Evolutionary conservation across 1,284 basidiomycete genomes (phyloP), one percentile per base, ranked within the genome.

Genomic region (Leccinum variabile): DNA sequence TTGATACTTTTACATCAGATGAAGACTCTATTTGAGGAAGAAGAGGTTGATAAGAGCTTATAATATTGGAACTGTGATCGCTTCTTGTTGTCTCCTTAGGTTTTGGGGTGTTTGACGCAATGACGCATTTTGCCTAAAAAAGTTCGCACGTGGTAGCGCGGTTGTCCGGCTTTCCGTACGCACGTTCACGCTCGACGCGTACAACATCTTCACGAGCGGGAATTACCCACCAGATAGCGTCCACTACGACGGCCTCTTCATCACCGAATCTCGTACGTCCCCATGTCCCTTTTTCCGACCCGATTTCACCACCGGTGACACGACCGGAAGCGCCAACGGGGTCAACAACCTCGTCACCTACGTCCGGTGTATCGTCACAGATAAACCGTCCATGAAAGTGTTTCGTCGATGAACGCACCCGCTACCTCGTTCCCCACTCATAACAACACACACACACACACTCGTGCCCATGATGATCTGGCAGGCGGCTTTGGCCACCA

Each of bases 401-500:
- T 82, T 92, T 49, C 89, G 89, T 87, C 63, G 61, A 0, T 28
- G 8, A 52, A 25, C 14, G 14, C 9, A 3, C 50, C 7, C 28
- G 6, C 11, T 22, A 6, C 18, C 46, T 49, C 46, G 11, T 8
- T 13, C 44, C n/a, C 46, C 46, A 49, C 46, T 22, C 46, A 49
- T 49, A 22, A 7, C 18, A 7, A 22, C 35, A 14, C 13, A 11
- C 44, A 44, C 13, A 11, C 33, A 11, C 33, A 5, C 41, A 16
- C 41, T 28, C 49, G 25, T 52, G 18, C 14, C 22, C 25, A 28
- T 2, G 35, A 35, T 35, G 28, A 28, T 28, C 35, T 35, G 13
- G 35, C 35, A 35, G 35, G 13, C 35, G 91, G 94, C 74, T 96
- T 94, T 68, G 94, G 94, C 0, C 94, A 95, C 74, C 94, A 96